Percentiles rank a stretch among this genome's conserved stretches.
Conservation (phyloP, 148 eudicot genomes). For the Limonium bicolor region DNA sequence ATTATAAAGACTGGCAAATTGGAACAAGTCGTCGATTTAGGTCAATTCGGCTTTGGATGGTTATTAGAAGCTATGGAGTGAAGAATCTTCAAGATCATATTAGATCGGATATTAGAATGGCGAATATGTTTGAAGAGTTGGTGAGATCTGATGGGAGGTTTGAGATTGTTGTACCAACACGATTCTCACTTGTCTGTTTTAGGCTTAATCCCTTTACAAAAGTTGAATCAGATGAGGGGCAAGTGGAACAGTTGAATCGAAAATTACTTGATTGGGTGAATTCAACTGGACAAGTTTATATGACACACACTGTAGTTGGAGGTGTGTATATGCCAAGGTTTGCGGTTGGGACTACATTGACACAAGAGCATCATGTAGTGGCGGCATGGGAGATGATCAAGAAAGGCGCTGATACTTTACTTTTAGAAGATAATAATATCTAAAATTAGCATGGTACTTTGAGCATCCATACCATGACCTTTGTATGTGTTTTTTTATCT, state of each 20-base stretch:
- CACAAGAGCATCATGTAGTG: conserved; percentile 26
- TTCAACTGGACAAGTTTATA: conserved; percentile 24
- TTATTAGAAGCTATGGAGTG: conserved; percentile 27
- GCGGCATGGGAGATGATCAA: conserved; percentile 35
- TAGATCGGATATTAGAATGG: conserved; percentile 25
- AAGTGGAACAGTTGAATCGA: conserved; percentile 16
- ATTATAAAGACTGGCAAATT: conserved; percentile 45
- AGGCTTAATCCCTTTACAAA: conserved; percentile 1
- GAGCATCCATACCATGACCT: no score
- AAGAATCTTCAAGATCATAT: conserved; percentile 26
- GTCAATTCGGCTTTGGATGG: conserved; percentile 27
- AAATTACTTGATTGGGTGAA: conserved; percentile 27
- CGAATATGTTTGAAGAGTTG: conserved; percentile 21
- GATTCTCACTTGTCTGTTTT: conserved; percentile 27
- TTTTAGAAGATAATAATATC: no score
- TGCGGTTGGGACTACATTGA: conserved; percentile 36
- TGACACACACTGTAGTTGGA: conserved; percentile 28
- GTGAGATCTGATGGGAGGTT: conserved; percentile 17
- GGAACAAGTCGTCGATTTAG: conserved; percentile 30
- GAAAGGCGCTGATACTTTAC: conserved; percentile 17
- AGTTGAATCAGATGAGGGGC: conserved; percentile 9
- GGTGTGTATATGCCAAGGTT: conserved; percentile 31
- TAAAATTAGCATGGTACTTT: no score
- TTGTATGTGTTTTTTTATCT: no score
- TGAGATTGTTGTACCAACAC: conserved; percentile 22